Evolutionary conservation across 2,329 filamentous ascomycete genomes (phyloP).

Genomic region (Talaromyces sp.): DNA sequence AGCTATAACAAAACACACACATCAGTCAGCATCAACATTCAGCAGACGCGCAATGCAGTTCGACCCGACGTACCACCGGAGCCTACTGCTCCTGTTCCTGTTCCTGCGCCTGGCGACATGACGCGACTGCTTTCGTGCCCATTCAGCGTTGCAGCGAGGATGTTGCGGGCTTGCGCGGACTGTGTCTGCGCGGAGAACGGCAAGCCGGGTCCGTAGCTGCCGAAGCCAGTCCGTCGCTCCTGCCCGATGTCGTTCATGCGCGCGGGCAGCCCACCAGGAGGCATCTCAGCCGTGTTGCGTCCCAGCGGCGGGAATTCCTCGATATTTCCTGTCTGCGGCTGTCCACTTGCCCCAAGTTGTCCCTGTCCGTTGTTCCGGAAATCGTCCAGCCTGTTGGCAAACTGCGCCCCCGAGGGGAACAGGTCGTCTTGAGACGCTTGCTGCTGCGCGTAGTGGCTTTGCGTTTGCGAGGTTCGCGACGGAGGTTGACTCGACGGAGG

Average conservation of each 20-base stretch:
- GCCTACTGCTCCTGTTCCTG: constrained; percentile 16
- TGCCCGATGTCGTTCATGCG: constrained; percentile 44
- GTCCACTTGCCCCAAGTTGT: constrained; percentile 45
- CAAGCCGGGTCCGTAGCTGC: constrained; percentile 33
- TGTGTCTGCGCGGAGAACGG: constrained; percentile 40
- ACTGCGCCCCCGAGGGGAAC: constrained; percentile 44
- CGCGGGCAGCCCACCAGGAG: constrained; percentile 6
- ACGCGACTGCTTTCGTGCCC: constrained; percentile 30
- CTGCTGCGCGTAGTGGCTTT: constrained; percentile 30
- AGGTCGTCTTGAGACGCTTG: constrained; percentile 40
- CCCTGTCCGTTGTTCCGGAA: constrained; percentile 53
- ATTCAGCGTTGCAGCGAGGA: constrained; percentile 29
- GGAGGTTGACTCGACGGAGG: constrained; percentile 37
- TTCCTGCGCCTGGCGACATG: constrained; percentile 26
- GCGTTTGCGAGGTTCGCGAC: constrained; percentile 34
- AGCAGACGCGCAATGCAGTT: background rate
- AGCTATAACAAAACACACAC: constrained; percentile 3
- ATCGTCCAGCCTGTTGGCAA: constrained; percentile 47
- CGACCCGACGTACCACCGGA: constrained; percentile 18
- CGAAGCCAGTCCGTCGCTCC: constrained; percentile 44
- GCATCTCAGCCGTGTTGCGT: constrained; percentile 32
- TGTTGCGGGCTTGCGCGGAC: constrained; percentile 24
- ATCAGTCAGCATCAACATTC: background rate
- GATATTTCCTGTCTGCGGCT: constrained; percentile 52
- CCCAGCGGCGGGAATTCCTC: constrained; percentile 58